Percentiles rank a stretch among this genome's conserved stretches.
These are phyloP conservation scores for Westerdykella ornata DNA, from an alignment of 2,329 filamentous ascomycete species.

Conservation along the genomic window DNA sequence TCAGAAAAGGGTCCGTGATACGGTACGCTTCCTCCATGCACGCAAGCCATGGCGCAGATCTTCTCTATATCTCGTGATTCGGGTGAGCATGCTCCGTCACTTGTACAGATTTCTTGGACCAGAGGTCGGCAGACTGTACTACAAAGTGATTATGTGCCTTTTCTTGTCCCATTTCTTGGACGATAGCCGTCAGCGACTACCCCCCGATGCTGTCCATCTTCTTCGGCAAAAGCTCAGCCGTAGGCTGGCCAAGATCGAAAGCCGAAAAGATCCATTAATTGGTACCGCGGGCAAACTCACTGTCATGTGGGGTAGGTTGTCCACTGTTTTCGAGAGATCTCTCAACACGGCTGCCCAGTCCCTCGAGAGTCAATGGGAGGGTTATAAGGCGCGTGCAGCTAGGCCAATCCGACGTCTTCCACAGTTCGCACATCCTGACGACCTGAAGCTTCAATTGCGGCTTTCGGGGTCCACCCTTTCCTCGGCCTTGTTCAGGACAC, in stretches of 20 bases:
- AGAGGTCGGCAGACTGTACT: constrained; percentile 44
- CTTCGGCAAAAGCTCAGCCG: constrained; percentile 51
- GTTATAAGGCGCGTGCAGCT: constrained; percentile 16
- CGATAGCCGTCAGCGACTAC: constrained; percentile 27
- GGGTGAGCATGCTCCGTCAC: constrained; percentile 51
- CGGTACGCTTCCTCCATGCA: constrained; percentile 48
- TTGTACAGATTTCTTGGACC: constrained; percentile 40
- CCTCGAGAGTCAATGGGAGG: constrained; percentile 19
- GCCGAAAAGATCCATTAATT: constrained; percentile 20
- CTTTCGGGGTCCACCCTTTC: too few species aligned
- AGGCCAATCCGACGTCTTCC: constrained; percentile 43
- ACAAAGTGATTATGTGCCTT: constrained; percentile 53
- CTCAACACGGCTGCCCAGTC: constrained; percentile 10
- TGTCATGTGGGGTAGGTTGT: constrained; percentile 3
- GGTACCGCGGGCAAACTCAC: not conserved
- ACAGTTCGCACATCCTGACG: constrained; percentile 20
- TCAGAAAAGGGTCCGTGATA: constrained; percentile 56
- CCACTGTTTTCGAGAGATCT: constrained; percentile 9
- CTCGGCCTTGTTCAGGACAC: too few species aligned
- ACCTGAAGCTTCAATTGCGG: constrained; percentile 17
- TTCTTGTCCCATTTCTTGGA: constrained; percentile 45
- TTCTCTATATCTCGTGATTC: constrained; percentile 56
- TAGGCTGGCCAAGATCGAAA: constrained; percentile 53
- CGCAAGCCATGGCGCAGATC: constrained; percentile 56
- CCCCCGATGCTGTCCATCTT: constrained; percentile 35